A percentile compares a stretch with the other conserved stretches of the same genome.
These are phyloP conservation scores for Linum trigynum DNA, from an alignment of 345 rosid genomes.

Conservation along the genomic window DNA sequence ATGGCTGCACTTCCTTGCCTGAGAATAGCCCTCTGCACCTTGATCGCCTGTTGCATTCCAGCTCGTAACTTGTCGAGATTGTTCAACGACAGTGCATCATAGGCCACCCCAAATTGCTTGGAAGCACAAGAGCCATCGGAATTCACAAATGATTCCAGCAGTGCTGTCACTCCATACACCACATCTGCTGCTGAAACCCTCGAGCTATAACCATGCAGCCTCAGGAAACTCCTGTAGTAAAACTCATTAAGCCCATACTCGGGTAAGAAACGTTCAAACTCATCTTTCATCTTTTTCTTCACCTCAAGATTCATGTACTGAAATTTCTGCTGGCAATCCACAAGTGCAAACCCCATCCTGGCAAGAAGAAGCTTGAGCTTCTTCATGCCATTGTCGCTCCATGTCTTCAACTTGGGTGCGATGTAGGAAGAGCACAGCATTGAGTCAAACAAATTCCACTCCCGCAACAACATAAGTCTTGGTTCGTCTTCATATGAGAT, in stretches of 20 bases:
- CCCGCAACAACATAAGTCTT: constrained; percentile 74
- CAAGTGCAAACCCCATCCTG: constrained; percentile 89
- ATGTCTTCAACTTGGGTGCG: constrained; percentile 78
- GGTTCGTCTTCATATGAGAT: constrained; percentile 93
- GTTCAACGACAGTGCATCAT: constrained; percentile 76
- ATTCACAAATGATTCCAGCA: constrained; percentile 82
- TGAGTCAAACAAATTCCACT: constrained; percentile 94
- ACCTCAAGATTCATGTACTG: constrained; percentile 89
- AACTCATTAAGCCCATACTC: constrained; percentile 82
- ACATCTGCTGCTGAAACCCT: constrained; percentile 95
- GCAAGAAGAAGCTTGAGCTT: constrained; percentile 94
- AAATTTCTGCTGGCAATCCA: constrained; percentile 92
- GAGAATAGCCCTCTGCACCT: constrained; percentile 75
- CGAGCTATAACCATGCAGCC: constrained; percentile 88
- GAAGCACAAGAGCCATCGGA: constrained; percentile 77
- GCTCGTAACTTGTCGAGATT: constrained; percentile 59
- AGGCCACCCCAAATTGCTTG: constrained; percentile 84
- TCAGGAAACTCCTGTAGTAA: constrained; percentile 74
- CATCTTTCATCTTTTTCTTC: constrained; percentile 78
- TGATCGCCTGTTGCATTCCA: constrained; percentile 96
- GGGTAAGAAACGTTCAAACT: constrained; percentile 76
- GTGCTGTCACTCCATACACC: constrained; percentile 86
- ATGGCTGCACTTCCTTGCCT: constrained; percentile 95
- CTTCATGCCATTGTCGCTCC: constrained; percentile 95
- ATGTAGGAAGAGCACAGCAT: constrained; percentile 88